These are phyloP conservation scores for Viridothelium virens DNA, from an alignment of 495 filamentous ascomycete species.

Conservation along the genomic window DNA sequence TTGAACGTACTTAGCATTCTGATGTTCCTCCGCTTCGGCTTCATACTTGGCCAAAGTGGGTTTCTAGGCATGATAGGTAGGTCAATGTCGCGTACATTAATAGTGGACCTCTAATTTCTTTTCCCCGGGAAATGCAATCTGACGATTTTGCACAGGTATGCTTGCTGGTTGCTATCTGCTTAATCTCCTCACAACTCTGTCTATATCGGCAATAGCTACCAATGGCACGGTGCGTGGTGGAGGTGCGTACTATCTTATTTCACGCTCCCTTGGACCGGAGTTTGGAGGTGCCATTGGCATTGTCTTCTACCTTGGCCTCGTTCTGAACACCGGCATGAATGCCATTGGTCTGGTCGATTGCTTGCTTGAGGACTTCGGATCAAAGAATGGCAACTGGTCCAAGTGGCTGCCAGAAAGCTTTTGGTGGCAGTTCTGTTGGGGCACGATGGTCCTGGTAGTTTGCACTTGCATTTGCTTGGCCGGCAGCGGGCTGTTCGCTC, in stretches of 20 bases:
- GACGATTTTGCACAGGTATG: slow-evolving; percentile 45
- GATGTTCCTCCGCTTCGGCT: slow-evolving; percentile 81
- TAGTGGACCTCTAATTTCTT: background rate
- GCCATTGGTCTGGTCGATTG: slow-evolving; percentile 82
- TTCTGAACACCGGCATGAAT: slow-evolving; percentile 83
- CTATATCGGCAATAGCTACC: slow-evolving; percentile 79
- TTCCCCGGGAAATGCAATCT: background rate
- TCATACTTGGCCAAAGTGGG: slow-evolving; percentile 70
- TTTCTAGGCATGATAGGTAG: slow-evolving; percentile 72
- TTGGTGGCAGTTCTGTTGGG: slow-evolving; percentile 76
- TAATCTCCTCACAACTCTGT: slow-evolving; percentile 77
- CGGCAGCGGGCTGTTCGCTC: slow-evolving; percentile 71
- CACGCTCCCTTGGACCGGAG: slow-evolving; percentile 75
- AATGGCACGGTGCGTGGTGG: slow-evolving; percentile 86
- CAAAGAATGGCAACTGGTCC: slow-evolving; percentile 48
- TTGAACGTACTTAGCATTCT: slow-evolving; percentile 88
- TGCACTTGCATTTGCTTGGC: slow-evolving; percentile 74
- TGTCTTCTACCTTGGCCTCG: slow-evolving; percentile 80
- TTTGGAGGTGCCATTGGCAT: slow-evolving; percentile 87
- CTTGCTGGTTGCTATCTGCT: slow-evolving; percentile 65
- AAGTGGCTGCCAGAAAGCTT: slow-evolving; percentile 60
- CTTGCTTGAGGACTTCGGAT: slow-evolving; percentile 67
- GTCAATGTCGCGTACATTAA: slow-evolving; percentile 12
- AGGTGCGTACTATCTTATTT: slow-evolving; percentile 85
- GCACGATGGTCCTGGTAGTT: slow-evolving; percentile 59